Evolutionary conservation across 768 basidiomycete species (phyloP).

Genomic region (Trametes punicea): DNA sequence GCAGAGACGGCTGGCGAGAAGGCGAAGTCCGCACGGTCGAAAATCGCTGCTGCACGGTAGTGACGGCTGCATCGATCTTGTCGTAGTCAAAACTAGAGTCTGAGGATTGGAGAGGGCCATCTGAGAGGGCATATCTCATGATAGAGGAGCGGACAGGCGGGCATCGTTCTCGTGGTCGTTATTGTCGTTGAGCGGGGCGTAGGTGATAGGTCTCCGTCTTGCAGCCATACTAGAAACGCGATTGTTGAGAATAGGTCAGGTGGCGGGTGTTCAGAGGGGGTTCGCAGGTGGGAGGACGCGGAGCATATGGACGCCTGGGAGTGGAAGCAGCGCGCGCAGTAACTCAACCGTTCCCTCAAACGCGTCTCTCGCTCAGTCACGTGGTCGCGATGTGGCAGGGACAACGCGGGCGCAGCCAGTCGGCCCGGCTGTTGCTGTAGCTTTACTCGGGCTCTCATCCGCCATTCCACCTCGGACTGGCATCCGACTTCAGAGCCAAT

Average conservation of each 20-base stretch:
- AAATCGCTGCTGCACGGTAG: slow-evolving; percentile 9
- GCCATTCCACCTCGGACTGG: too few species aligned
- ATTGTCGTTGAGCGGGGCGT: slow-evolving; percentile 17
- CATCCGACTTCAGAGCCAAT: too few species aligned
- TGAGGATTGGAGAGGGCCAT: slow-evolving; percentile 1
- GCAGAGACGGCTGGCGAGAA: slow-evolving; percentile 20
- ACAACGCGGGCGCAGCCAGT: too few species aligned
- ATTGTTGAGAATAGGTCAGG: neutral
- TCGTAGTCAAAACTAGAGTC: slow-evolving; percentile 11
- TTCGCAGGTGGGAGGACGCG: neutral
- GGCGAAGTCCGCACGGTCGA: slow-evolving; percentile 17
- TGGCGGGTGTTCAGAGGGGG: neutral
- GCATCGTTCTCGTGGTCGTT: slow-evolving; percentile 8
- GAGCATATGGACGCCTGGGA: neutral
- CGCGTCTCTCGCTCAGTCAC: neutral
- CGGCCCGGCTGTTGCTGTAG: too few species aligned
- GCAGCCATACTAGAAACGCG: slow-evolving; percentile 18
- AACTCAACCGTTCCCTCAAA: neutral
- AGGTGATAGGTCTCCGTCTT: slow-evolving; percentile 14
- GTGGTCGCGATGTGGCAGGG: slow-evolving; percentile 1
- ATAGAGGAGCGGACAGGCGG: slow-evolving; percentile 14
- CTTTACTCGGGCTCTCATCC: too few species aligned
- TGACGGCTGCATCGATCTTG: slow-evolving; percentile 3
- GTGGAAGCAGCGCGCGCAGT: slow-evolving; percentile 3
- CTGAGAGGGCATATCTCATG: slow-evolving; percentile 14